Base-by-base conservation (phyloP, 164 flowering plant genomes). In the Paratinospora sagittata region DNA sequence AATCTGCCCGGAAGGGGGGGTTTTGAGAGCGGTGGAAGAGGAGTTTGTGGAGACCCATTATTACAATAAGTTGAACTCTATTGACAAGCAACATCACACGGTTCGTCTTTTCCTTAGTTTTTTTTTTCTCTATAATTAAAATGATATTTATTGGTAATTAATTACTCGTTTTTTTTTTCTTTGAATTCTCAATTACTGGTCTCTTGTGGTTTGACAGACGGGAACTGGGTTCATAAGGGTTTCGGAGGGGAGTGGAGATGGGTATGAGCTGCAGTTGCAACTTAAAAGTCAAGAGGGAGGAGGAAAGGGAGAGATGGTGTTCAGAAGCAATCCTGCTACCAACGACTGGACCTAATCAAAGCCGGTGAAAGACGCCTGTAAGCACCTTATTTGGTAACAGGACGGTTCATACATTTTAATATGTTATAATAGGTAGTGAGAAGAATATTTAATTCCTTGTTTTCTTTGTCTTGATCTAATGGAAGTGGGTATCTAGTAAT, bases 21-120 rank as follows among this genome's bases (percentile, higher is more conserved):
- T 14, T 26, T 27, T 21, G n/a, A 6, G 30, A 0, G 16, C 6
- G 36, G 80, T 68, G 73, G 70, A 78, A 24, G 91, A n/a, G n/a
- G n/a, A n/a, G n/a, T n/a, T n/a, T n/a, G n/a, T n/a, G n/a, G n/a
- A n/a, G n/a, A n/a, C n/a, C n/a, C 74, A 80, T n/a, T 90, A 88
- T 70, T 90, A 88, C 81, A 80, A 71, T 63, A 71, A 84, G 71
- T 68, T 90, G 78, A 79, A 69, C 49, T 81, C 89, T 23, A 77
- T 90, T 43, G 89, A 85, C 74, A 90, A 88, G 45, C 84, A 82
- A 27, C 95, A 88, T 72, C 88, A 88, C 81, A 84, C 84, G 81
- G 95, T 88, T 39, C 1, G 69, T 19, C 27, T n/a, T 6, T 8
- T 39, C 10, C 21, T 9, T n/a, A n/a, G 21, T 7, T 19, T 41